A percentile compares a stretch with the other conserved stretches of the same genome.
Evolutionary conservation across 2,329 filamentous ascomycete species (phyloP).

Genomic region (Colletotrichum simmondsii): DNA sequence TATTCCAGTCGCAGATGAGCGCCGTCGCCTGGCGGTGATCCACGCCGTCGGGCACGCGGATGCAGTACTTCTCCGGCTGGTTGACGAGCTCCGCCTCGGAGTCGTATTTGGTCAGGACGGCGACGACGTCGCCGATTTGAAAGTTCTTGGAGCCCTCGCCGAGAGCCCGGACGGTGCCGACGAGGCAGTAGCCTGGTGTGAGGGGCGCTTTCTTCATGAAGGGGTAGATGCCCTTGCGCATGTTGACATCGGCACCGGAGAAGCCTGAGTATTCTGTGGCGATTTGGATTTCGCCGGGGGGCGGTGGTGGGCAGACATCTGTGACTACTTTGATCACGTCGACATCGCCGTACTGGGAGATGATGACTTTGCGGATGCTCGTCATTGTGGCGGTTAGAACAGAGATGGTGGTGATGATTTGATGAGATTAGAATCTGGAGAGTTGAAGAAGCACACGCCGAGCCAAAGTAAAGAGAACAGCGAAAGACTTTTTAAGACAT

Average conservation of each 20-base stretch:
- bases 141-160: conserved; percentile 47
- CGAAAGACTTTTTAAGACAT: not conserved
- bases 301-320: conserved; percentile 49
- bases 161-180: conserved; percentile 52
- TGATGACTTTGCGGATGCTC: conserved; percentile 57
- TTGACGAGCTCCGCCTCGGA: conserved; percentile 58
- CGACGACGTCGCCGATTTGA: conserved; percentile 46
- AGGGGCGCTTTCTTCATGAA: conserved; percentile 56
- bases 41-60: conserved; percentile 52
- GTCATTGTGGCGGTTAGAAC: not conserved
- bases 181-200: conserved; percentile 60
- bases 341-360: conserved; percentile 53
- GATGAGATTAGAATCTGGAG: not conserved
- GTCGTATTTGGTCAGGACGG: conserved; percentile 51
- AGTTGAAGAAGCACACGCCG: not conserved
- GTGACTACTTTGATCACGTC: conserved; percentile 48
- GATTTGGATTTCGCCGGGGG: conserved; percentile 56
- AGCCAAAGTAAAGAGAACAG: not conserved
- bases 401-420: not conserved
- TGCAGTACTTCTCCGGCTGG: conserved; percentile 56
- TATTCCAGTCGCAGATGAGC: conserved; percentile 58
- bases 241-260: conserved; percentile 59
- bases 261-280: conserved; percentile 59
- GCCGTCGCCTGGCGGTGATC: conserved; percentile 52
- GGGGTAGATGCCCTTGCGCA: conserved; percentile 60